Evolutionary conservation across 169 alveolate species (phyloP), one percentile per base, ranked within the genome.

Genomic region (Cryptosporidium muris): DNA sequence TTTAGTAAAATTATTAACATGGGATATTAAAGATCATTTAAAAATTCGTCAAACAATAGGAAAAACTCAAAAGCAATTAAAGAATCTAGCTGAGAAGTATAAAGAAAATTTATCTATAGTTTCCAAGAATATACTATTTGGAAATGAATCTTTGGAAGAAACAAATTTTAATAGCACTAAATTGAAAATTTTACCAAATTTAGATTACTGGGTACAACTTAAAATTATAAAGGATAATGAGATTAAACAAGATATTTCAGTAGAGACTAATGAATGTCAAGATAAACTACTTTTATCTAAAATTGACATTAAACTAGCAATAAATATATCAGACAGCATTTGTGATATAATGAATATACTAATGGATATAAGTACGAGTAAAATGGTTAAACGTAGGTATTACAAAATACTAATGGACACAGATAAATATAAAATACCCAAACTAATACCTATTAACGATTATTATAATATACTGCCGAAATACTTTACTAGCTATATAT

Each of bases 331-430:
- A 37, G 53, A 52, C 9, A 38, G 62, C 34, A 56, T 74, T 56
- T 25, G 62, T n/a, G 54, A 56, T 43, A 74, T 74, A 42, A 74
- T 74, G 16, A 74, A 74, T 5, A 2, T 56, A 3, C 37, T 74
- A 36, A 58, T 68, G n/a, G 82, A 74, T 47, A 36, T 3, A 3
- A 45, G 25, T 1, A 47, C 38, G 4, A 42, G 43, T 36, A 74
- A 74, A 25, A 74, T 74, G 82, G 11, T 56, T 25, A 74, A 74
- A 74, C 82, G 60, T n/a, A 74, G 82, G 25, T 45, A 60, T 11
- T 74, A 74, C 60, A 53, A 42, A 51, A 58, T 62, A 5, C 47
- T 74, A 1, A 74, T 74, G 9, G 82, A 74, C 9, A 60, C 7
- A 38, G 68, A 52, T 58, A 60, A 52, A 8, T 54, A 74, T 58